A percentile compares a stretch with the other conserved stretches of the same genome.
These are phyloP conservation scores for Clarireedia paspali DNA, from an alignment of 2,329 filamentous ascomycete genomes.

Conservation along the genomic window DNA sequence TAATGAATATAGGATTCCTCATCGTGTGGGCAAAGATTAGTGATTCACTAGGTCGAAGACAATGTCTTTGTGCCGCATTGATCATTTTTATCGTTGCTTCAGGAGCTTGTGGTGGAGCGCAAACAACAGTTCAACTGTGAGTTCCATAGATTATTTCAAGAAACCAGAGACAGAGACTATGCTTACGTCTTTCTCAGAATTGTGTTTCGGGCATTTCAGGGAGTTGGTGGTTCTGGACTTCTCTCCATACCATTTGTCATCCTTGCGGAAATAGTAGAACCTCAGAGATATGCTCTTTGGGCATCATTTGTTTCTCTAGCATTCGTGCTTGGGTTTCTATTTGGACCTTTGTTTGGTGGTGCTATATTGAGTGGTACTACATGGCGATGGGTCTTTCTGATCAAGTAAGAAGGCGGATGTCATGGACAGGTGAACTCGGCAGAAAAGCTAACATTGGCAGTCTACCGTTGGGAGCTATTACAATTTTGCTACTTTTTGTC, in stretches of 20 bases:
- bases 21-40: slow-evolving; percentile 16
- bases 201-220: slow-evolving; percentile 24
- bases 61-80: slow-evolving; percentile 7
- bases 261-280: slow-evolving; percentile 40
- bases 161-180: too few species aligned
- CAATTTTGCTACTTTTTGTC: background rate
- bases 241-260: slow-evolving; percentile 39
- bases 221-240: slow-evolving; percentile 40
- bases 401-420: slow-evolving; percentile 12
- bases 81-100: slow-evolving; percentile 10
- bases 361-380: slow-evolving; percentile 29
- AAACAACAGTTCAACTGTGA: slow-evolving; percentile 13
- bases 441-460: too few species aligned
- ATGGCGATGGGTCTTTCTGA: slow-evolving; percentile 26
- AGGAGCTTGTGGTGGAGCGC: slow-evolving; percentile 7
- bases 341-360: slow-evolving; percentile 28
- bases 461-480: background rate
- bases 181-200: too few species aligned
- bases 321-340: slow-evolving; percentile 14
- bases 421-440: too few species aligned
- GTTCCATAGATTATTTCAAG: too few species aligned
- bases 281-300: slow-evolving; percentile 36
- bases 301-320: slow-evolving; percentile 14
- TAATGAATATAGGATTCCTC: slow-evolving; percentile 14
- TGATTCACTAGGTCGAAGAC: slow-evolving; percentile 12